A percentile compares a stretch with the other conserved stretches of the same genome.
Evolutionary conservation across 163 green algal species (phyloP).

Genomic region (Volvox carteri): DNA sequence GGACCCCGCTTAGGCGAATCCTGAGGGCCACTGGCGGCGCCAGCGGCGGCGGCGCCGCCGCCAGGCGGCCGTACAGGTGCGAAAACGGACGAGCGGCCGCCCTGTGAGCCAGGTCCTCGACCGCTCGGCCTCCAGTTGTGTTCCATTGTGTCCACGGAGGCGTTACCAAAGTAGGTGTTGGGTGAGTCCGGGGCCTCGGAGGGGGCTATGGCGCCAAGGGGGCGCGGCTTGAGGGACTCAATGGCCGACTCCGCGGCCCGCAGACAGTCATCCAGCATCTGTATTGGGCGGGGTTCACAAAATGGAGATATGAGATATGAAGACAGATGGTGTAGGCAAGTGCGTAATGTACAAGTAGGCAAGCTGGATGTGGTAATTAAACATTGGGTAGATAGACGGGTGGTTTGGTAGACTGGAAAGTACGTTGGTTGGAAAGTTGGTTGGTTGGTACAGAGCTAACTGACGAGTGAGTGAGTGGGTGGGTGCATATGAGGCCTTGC

Average conservation of each 20-base stretch:
- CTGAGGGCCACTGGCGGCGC: neutral
- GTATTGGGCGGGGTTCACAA: neutral
- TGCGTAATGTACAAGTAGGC: no score
- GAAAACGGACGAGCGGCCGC: neutral
- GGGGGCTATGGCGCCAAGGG: neutral
- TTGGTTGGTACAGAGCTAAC: no score
- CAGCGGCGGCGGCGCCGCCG: neutral
- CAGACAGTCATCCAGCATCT: conserved; percentile 22
- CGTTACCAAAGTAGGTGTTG: neutral
- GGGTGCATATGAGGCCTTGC: no score
- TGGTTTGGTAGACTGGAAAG: no score
- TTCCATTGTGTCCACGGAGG: neutral
- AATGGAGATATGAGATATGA: no score
- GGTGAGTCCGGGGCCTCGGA: neutral
- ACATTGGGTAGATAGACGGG: no score
- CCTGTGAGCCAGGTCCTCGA: neutral
- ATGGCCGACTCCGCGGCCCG: conserved; percentile 1
- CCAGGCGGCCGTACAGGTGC: neutral
- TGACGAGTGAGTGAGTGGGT: no score
- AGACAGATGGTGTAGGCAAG: no score
- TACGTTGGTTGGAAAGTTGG: no score
- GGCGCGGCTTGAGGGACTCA: neutral
- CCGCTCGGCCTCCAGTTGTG: neutral
- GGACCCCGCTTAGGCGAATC: neutral
- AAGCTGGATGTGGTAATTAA: no score